Base-by-base conservation (phyloP, 1,139 yeast species). In the Lodderomyces orthopsilosis region DNA sequence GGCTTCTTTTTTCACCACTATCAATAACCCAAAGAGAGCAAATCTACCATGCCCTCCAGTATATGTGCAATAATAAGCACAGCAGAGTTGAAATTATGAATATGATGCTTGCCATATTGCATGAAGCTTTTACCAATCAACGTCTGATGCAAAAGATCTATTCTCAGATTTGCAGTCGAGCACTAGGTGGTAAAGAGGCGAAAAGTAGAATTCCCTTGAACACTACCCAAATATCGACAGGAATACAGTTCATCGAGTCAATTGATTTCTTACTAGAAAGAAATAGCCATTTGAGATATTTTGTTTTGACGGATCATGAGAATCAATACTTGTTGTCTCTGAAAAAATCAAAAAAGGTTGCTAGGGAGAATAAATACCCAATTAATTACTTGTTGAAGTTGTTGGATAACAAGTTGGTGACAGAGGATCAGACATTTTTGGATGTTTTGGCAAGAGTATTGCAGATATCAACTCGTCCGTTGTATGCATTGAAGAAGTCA, bases 301-400 rank as follows among this genome's bases (percentile, higher is more conserved):
- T 83, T 56, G 83, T 91, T 57, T 69, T 91, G 46, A 81, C 86
- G 5, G 96, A 89, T 52, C 96, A 89, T 57, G 96, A 90, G 33
- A 75, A 74, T 41, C 69, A 80, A 24, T 68, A 78, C 44, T 59
- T 79, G 17, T 65, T 65, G 27, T 73, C 70, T 47, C 19, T 15
- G 19, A 74, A 70, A 46, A 71, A 70, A 23, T 54, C 63, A 1
- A 54, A 57, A 5, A 46, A 43, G 36, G 37, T 30, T 23, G 55
- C 59, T 49, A 80, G 69, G 50, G 75, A 69, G 46, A 75, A 70
- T 41, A 81, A 74, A 56, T 88, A 74, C 60, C 95, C 96, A 1
- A 76, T 91, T 51, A 90, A 89, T 58, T 67, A 79, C 41, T 65
- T 91, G 32, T 67, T 91, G 42, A 67, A 70, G 18, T 61, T 91